These are phyloP conservation scores for Moesziomyces antarcticus DNA, from an alignment of 1,284 basidiomycete genomes.

Conservation along the genomic window DNA sequence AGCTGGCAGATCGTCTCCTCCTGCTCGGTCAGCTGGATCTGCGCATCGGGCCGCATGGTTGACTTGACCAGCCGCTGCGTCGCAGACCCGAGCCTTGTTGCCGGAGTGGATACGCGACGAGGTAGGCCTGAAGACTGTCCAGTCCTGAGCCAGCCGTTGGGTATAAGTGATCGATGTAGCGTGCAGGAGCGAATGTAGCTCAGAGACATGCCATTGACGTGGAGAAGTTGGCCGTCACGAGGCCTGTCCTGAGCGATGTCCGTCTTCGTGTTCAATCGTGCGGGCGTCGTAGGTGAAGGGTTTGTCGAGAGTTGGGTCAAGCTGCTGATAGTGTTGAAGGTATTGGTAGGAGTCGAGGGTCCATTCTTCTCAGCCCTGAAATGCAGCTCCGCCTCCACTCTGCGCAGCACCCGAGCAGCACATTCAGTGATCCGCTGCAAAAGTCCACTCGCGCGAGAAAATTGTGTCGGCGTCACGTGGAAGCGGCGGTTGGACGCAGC, in stretches of 20 bases:
- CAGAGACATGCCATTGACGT: slow-evolving; percentile 37
- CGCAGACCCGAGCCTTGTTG: neutral
- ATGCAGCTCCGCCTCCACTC: slow-evolving; percentile 19
- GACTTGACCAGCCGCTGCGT: slow-evolving; percentile 3
- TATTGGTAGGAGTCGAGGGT: neutral
- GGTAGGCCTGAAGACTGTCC: too few relatives aligned
- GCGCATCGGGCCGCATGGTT: slow-evolving; percentile 29
- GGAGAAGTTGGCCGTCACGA: slow-evolving; percentile 8
- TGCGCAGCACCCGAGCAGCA: neutral
- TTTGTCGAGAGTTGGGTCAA: too few relatives aligned
- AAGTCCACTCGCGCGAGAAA: slow-evolving; percentile 41
- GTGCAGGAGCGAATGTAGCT: slow-evolving; percentile 23
- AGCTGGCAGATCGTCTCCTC: slow-evolving; percentile 56
- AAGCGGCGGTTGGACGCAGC: neutral
- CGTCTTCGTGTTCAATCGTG: neutral
- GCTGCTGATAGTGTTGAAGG: neutral
- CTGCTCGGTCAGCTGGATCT: slow-evolving; percentile 43
- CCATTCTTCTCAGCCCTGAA: neutral
- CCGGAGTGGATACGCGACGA: neutral
- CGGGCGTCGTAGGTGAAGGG: too few relatives aligned
- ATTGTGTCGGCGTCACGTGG: neutral
- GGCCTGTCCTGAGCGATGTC: neutral
- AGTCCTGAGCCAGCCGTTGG: neutral
- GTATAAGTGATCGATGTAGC: slow-evolving; percentile 11
- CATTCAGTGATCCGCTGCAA: slow-evolving; percentile 2